These are phyloP conservation scores for Fusarium protoensiforme DNA, from an alignment of 2,329 filamentous ascomycete species.

Conservation along the genomic window DNA sequence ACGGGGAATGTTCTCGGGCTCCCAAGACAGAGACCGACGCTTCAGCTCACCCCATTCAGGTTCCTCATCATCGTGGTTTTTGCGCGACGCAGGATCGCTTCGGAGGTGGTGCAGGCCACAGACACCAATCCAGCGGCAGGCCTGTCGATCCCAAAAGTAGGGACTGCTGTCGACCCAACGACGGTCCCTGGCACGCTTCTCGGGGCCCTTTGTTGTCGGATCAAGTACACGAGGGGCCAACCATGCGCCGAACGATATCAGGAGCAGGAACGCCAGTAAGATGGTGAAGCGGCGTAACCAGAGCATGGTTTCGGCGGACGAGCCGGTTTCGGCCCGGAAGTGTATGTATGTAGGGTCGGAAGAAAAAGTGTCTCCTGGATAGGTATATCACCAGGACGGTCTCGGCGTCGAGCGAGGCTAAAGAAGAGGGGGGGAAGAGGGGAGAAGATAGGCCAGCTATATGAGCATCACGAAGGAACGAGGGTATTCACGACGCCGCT, in stretches of 20 bases:
- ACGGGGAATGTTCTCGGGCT: conserved; percentile 41
- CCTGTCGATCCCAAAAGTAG: conserved; percentile 79
- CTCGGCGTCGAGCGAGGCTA: conserved; percentile 7
- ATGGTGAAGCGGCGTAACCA: conserved; percentile 59
- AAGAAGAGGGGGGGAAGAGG: background rate
- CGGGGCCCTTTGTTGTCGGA: conserved; percentile 70
- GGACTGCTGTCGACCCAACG: conserved; percentile 78
- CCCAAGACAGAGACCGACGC: conserved; percentile 42
- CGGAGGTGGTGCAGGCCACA: conserved; percentile 82
- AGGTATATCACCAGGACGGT: conserved; percentile 12
- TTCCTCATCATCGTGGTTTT: conserved; percentile 42
- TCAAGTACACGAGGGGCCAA: conserved; percentile 67
- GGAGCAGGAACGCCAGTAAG: conserved; percentile 52
- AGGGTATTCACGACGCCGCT: conserved; percentile 40
- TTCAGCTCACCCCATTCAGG: conserved; percentile 46
- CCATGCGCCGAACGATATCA: conserved; percentile 61
- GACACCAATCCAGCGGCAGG: conserved; percentile 81
- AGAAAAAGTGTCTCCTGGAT: background rate
- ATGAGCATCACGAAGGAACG: conserved; percentile 42
- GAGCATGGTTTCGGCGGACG: conserved; percentile 51
- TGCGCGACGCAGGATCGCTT: conserved; percentile 64
- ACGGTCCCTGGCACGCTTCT: conserved; percentile 70
- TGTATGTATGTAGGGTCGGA: background rate
- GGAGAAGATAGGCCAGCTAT: conserved; percentile 44
- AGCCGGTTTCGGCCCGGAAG: conserved; percentile 9